These are phyloP conservation scores for Ascochyta fabae DNA, from an alignment of 2,329 filamentous ascomycete species.

Conservation along the genomic window DNA sequence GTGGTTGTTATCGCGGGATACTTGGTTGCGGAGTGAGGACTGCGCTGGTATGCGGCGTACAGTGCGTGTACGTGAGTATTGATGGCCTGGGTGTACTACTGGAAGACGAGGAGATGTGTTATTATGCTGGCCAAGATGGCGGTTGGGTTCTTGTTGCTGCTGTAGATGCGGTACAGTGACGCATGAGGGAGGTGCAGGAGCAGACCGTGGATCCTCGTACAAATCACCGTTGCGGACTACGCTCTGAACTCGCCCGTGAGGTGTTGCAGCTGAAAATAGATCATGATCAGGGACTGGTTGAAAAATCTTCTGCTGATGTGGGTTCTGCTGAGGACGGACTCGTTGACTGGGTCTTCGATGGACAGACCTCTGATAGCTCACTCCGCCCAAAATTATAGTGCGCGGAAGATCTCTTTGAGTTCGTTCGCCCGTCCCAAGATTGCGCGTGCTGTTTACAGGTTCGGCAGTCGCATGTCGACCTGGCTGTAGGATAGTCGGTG, in stretches of 20 bases:
- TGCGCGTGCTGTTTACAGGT: background rate
- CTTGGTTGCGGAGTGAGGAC: background rate
- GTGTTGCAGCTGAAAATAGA: background rate
- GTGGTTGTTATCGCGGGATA: background rate
- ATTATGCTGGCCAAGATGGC: background rate
- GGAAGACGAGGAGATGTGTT: background rate
- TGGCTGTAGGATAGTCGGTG: background rate
- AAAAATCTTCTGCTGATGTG: background rate
- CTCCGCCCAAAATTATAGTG: background rate
- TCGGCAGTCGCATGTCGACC: background rate
- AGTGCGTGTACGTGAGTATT: background rate
- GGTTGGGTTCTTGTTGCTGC: background rate
- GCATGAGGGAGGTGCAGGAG: background rate
- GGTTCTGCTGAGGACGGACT: background rate
- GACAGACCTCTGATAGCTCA: background rate
- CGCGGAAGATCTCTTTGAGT: background rate
- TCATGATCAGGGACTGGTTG: background rate
- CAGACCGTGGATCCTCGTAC: background rate
- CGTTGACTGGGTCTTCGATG: background rate
- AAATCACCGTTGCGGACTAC: background rate
- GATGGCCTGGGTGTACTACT: background rate
- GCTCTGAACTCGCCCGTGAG: background rate
- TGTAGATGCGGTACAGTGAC: background rate
- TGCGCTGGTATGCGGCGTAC: background rate
- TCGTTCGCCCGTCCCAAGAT: background rate